Percentiles rank a stretch among this genome's conserved stretches.
These are phyloP conservation scores for Talaromyces liani DNA, from an alignment of 495 filamentous ascomycete species.

Conservation along the genomic window DNA sequence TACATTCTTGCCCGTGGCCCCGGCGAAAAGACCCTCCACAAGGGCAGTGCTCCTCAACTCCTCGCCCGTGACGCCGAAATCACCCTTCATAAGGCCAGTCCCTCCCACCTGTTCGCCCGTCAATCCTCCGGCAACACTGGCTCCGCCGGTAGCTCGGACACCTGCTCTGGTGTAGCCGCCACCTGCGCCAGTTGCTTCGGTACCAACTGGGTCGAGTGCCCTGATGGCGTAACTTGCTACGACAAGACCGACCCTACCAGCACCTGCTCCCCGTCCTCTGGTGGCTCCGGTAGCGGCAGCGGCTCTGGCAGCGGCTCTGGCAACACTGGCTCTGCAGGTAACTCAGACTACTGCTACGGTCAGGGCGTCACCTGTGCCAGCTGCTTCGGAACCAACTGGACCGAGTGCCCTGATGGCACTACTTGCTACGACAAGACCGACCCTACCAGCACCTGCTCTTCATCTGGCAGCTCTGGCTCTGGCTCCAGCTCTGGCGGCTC, in stretches of 20 bases:
- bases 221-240: not conserved
- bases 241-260: slow-evolving; percentile 3
- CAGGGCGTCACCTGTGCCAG: not conserved
- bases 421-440: slow-evolving; percentile 6
- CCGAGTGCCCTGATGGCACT: not conserved
- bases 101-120: not conserved
- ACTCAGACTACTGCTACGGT: not conserved
- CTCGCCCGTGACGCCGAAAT: not conserved
- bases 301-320: not conserved
- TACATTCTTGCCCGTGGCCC: not conserved
- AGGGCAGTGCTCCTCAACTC: not conserved
- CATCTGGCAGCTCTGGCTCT: not conserved
- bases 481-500: not conserved
- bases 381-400: slow-evolving; percentile 4
- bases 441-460: not conserved
- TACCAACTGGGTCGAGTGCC: not conserved
- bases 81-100: not conserved
- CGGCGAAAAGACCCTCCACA: not conserved
- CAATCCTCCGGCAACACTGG: slow-evolving; percentile 3
- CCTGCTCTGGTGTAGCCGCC: not conserved
- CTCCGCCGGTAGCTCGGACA: not conserved
- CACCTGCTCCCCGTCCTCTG: not conserved
- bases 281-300: not conserved
- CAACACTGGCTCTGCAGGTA: not conserved
- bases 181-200: slow-evolving; percentile 6